phyloP scores from a whole-genome alignment of 257 asterid genomes.

The Mitragyna speciosa region DNA sequence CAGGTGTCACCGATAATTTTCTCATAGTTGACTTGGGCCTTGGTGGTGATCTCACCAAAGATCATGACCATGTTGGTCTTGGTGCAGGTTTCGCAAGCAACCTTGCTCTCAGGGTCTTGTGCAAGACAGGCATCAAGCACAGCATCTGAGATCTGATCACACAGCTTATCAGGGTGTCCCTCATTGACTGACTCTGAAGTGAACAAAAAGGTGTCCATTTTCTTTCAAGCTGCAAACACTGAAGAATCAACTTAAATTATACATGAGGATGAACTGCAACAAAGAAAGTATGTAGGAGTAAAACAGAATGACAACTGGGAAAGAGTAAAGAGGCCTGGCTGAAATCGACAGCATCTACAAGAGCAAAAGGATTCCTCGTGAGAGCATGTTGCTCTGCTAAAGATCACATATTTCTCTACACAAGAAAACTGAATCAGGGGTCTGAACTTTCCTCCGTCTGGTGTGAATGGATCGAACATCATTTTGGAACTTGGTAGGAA shows the following conservation, averaged over 20 bases:
- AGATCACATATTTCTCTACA: too few relatives aligned
- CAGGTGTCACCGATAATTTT: slow-evolving; percentile 40
- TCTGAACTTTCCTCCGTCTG: neutral
- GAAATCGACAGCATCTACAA: neutral
- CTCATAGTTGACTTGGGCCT: slow-evolving; percentile 41
- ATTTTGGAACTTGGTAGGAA: neutral
- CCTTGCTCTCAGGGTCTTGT: slow-evolving; percentile 47
- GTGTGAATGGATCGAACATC: too few relatives aligned
- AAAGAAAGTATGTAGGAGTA: neutral
- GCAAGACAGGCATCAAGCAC: slow-evolving; percentile 47
- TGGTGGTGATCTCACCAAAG: slow-evolving; percentile 46
- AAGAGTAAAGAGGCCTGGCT: too few relatives aligned
- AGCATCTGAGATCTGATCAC: slow-evolving; percentile 47
- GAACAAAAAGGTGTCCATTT: slow-evolving; percentile 42
- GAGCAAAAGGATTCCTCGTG: neutral
- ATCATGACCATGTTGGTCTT: slow-evolving; percentile 48
- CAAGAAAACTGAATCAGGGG: neutral
- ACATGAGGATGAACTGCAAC: neutral
- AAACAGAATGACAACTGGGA: neutral
- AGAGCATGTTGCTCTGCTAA: neutral
- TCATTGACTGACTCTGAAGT: slow-evolving; percentile 46
- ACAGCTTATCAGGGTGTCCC: slow-evolving; percentile 51
- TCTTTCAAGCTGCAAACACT: neutral
- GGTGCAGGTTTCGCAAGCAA: slow-evolving; percentile 43
- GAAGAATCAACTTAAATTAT: neutral